phyloP scores from a whole-genome alignment of 2,329 filamentous ascomycete genomes.

The Colletotrichum sojae region DNA sequence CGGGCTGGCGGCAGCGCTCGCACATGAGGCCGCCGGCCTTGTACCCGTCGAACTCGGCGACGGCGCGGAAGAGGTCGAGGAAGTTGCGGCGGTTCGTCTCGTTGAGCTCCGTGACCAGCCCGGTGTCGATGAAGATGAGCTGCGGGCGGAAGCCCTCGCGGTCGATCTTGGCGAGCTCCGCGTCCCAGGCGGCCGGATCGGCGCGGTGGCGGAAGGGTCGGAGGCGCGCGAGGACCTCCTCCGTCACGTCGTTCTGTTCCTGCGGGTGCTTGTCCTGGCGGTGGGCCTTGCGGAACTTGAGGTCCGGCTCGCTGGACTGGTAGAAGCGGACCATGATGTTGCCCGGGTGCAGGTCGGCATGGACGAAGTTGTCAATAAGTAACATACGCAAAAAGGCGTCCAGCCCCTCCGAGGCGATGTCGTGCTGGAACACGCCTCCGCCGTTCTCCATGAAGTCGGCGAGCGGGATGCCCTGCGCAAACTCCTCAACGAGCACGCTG shows the following conservation, averaged over 20 bases:
- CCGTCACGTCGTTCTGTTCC: conserved; percentile 81
- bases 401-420: conserved; percentile 94
- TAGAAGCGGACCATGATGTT: conserved; percentile 99
- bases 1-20: conserved; percentile 91
- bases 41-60: conserved; percentile 97
- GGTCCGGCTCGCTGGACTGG: conserved; percentile 79
- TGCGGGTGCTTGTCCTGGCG: conserved; percentile 52
- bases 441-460: conserved; percentile 92
- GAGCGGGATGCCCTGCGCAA: conserved; percentile 92
- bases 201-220: conserved; percentile 77
- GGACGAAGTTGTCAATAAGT: conserved; percentile 96
- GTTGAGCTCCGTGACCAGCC: conserved; percentile 94
- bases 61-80: conserved; percentile 92
- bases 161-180: conserved; percentile 83
- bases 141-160: conserved; percentile 92
- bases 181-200: conserved; percentile 79
- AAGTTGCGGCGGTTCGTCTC: conserved; percentile 90
- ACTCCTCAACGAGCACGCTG: conserved; percentile 94
- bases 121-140: conserved; percentile 97
- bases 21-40: conserved; percentile 97
- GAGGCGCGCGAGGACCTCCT: conserved; percentile 85
- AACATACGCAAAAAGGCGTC: conserved; percentile 98
- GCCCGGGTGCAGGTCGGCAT: conserved; percentile 95
- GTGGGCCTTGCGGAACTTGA: conserved; percentile 55
- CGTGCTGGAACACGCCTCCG: conserved; percentile 91